These are phyloP conservation scores for Penicillium roqueforti DNA, from an alignment of 495 filamentous ascomycete genomes.

Conservation along the genomic window DNA sequence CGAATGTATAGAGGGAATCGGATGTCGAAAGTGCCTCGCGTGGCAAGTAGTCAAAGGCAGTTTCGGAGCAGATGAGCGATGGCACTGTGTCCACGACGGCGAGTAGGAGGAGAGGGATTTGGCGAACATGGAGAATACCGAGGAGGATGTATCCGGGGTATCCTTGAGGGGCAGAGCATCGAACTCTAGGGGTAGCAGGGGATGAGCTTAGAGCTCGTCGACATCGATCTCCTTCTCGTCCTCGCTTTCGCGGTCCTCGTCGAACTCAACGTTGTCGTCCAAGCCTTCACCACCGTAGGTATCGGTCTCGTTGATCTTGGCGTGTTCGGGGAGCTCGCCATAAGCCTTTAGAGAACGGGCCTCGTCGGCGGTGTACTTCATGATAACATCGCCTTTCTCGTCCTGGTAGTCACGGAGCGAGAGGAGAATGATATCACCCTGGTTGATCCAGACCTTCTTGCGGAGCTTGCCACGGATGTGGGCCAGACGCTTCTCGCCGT, in stretches of 20 bases:
- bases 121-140: slow-evolving; percentile 29
- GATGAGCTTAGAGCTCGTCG: slow-evolving; percentile 52
- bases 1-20: slow-evolving; percentile 13
- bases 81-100: slow-evolving; percentile 19
- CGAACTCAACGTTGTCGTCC: slow-evolving; percentile 59
- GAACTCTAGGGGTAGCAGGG: slow-evolving; percentile 23
- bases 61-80: slow-evolving; percentile 18
- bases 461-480: slow-evolving; percentile 79
- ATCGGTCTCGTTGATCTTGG: slow-evolving; percentile 99
- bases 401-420: slow-evolving; percentile 98
- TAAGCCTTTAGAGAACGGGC: slow-evolving; percentile 91
- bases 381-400: slow-evolving; percentile 97
- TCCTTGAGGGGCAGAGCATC: slow-evolving; percentile 38
- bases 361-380: slow-evolving; percentile 98
- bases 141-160: slow-evolving; percentile 27
- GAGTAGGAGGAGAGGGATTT: slow-evolving; percentile 18
- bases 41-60: slow-evolving; percentile 4
- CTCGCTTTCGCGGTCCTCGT: slow-evolving; percentile 55
- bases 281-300: slow-evolving; percentile 68
- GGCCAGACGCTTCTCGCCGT: slow-evolving; percentile 64
- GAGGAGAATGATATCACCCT: slow-evolving; percentile 97
- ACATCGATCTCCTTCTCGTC: slow-evolving; percentile 58
- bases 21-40: slow-evolving; percentile 7
- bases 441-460: slow-evolving; percentile 99
- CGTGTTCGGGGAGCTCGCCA: slow-evolving; percentile 92